Evolutionary conservation across 73 alveolate genomes (phyloP).

Genomic region (Symbiodinium pilosum): DNA sequence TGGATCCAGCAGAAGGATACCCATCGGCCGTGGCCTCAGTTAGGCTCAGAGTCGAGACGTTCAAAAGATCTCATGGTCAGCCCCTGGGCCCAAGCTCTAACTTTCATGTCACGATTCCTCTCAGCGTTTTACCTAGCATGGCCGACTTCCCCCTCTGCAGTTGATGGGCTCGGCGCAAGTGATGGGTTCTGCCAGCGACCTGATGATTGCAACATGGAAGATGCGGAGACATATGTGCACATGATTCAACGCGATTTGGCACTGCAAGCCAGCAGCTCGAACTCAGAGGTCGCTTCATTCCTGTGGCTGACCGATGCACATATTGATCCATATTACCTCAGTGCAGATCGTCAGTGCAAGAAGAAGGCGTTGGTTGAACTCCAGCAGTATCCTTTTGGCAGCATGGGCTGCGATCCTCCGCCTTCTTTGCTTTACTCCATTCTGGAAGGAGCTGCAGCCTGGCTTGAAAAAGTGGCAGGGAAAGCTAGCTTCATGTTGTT

Average conservation of each 20-base stretch:
- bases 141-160: neutral
- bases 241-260: slow-evolving; percentile 40
- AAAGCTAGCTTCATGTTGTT: slow-evolving; percentile 6
- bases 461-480: neutral
- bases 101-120: neutral
- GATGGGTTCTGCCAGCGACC: neutral
- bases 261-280: neutral
- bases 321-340: slow-evolving; percentile 45
- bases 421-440: neutral
- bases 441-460: neutral
- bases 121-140: no score
- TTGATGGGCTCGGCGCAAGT: neutral
- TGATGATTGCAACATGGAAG: neutral
- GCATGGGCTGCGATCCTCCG: slow-evolving; percentile 63
- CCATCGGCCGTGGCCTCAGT: neutral
- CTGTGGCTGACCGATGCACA: slow-evolving; percentile 83
- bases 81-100: neutral
- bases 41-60: neutral
- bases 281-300: slow-evolving; percentile 2
- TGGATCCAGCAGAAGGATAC: neutral
- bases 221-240: neutral
- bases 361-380: neutral
- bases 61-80: neutral
- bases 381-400: slow-evolving; percentile 28
- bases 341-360: slow-evolving; percentile 1